These are phyloP conservation scores for Diaporthe helianthi DNA, from an alignment of 2,329 filamentous ascomycete genomes.

Conservation along the genomic window DNA sequence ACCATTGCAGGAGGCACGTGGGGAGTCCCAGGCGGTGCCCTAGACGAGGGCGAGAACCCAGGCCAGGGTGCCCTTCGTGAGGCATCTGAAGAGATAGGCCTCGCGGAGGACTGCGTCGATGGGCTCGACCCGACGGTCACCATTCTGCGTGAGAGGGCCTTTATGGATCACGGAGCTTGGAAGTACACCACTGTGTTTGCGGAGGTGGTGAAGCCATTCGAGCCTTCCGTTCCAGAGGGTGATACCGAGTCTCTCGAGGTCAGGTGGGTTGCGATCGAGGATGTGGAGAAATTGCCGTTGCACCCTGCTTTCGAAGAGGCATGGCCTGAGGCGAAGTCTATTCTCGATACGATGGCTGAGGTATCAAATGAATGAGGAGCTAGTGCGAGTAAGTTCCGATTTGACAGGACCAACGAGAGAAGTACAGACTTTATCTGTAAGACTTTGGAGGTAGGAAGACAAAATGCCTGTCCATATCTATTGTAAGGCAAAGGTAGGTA, in stretches of 20 bases:
- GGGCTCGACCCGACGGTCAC: background rate
- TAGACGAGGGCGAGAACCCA: conserved; percentile 9
- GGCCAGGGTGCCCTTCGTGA: conserved; percentile 2
- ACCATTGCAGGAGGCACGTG: conserved; percentile 8
- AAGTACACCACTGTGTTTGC: conserved; percentile 15
- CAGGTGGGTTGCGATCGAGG: conserved; percentile 13
- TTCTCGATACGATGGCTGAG: background rate
- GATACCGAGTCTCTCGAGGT: conserved; percentile 5
- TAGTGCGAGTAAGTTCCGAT: background rate
- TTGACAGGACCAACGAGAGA: background rate
- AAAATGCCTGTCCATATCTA: background rate
- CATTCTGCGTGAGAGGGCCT: background rate
- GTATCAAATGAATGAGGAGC: background rate
- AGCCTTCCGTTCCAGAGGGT: background rate
- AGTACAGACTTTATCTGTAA: background rate
- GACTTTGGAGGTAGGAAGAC: background rate
- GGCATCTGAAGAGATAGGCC: conserved; percentile 7
- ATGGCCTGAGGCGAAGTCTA: background rate
- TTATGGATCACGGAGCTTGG: conserved; percentile 19
- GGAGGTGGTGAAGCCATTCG: background rate
- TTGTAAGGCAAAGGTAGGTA: too few relatives aligned
- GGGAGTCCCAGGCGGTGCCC: conserved; percentile 20
- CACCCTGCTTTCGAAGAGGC: conserved; percentile 13
- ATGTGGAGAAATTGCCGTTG: background rate
- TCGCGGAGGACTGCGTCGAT: background rate